A percentile compares a stretch with the other conserved stretches of the same genome.
Evolutionary conservation across 352 stramenopile genomes (phyloP).

Genomic region (Pythium sp.): DNA sequence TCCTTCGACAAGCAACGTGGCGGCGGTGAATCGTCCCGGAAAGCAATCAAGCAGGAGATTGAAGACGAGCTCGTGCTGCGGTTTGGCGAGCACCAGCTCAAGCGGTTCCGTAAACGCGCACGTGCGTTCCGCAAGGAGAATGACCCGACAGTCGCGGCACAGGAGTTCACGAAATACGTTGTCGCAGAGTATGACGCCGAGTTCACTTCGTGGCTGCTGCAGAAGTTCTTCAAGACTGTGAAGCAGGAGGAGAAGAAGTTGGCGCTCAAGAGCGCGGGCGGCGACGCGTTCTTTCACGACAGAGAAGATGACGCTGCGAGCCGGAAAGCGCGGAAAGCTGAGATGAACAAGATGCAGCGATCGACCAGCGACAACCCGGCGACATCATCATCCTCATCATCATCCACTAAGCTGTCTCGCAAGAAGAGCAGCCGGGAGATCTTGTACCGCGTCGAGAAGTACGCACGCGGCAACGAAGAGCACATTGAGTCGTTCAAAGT

Average conservation of each 20-base stretch:
- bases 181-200: slow-evolving; percentile 50
- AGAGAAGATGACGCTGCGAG: slow-evolving; percentile 18
- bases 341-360: slow-evolving; percentile 35
- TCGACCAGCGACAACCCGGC: slow-evolving; percentile 18
- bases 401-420: slow-evolving; percentile 25
- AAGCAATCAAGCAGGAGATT: slow-evolving; percentile 61
- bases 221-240: slow-evolving; percentile 43
- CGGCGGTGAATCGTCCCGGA: slow-evolving; percentile 22
- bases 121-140: slow-evolving; percentile 71
- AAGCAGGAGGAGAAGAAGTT: slow-evolving; percentile 59
- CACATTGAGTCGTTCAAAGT: slow-evolving; percentile 63
- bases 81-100: slow-evolving; percentile 48
- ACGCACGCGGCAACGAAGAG: slow-evolving; percentile 44
- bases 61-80: slow-evolving; percentile 55
- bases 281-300: slow-evolving; percentile 14
- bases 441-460: slow-evolving; percentile 54
- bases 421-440: slow-evolving; percentile 75
- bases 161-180: slow-evolving; percentile 53
- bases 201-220: slow-evolving; percentile 56
- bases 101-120: slow-evolving; percentile 68
- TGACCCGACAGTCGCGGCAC: slow-evolving; percentile 41
- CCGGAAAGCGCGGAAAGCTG: slow-evolving; percentile 42
- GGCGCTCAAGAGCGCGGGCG: slow-evolving; percentile 33
- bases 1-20: slow-evolving; percentile 17
- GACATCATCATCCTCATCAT: slow-evolving; percentile 7